These are phyloP conservation scores for Licmophora abbreviata DNA, from an alignment of 108 stramenopile species.

Conservation along the genomic window DNA sequence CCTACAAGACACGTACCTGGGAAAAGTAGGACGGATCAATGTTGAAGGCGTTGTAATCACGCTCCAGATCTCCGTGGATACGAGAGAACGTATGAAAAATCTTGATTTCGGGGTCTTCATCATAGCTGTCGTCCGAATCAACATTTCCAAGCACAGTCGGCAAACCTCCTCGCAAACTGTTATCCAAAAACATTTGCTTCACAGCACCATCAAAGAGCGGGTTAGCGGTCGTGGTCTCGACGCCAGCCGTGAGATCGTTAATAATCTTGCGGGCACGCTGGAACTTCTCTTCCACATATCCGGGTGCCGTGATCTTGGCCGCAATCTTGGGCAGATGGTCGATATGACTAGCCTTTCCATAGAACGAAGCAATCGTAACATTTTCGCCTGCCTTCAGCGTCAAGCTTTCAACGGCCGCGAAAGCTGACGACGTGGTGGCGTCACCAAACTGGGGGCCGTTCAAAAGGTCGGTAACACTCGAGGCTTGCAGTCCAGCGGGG, in stretches of 20 bases:
- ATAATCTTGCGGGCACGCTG: conserved; percentile 67
- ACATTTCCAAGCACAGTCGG: conserved; percentile 84
- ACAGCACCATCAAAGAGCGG: conserved; percentile 86
- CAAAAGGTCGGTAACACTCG: conserved; percentile 64
- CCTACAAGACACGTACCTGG: conserved; percentile 22
- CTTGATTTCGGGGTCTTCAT: conserved; percentile 77
- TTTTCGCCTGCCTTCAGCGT: conserved; percentile 65
- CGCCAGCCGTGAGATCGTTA: conserved; percentile 72
- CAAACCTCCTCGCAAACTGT: conserved; percentile 91
- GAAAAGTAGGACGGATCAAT: conserved; percentile 88
- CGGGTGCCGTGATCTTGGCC: conserved; percentile 44
- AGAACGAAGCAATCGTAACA: conserved; percentile 76
- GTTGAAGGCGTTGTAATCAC: conserved; percentile 94
- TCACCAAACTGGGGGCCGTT: conserved; percentile 74
- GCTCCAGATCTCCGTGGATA: conserved; percentile 96
- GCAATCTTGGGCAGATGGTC: conserved; percentile 62
- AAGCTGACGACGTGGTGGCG: conserved; percentile 90
- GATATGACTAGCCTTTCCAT: conserved; percentile 73
- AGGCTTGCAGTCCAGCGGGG: conserved; percentile 45
- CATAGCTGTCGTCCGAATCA: conserved; percentile 55
- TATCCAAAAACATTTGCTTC: conserved; percentile 92
- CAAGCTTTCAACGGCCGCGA: conserved; percentile 69
- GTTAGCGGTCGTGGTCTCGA: conserved; percentile 82
- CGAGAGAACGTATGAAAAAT: conserved; percentile 90
- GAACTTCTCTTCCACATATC: conserved; percentile 63